Evolutionary conservation across 768 basidiomycete species (phyloP).

Genomic region (Paxillus ammoniavirescens): DNA sequence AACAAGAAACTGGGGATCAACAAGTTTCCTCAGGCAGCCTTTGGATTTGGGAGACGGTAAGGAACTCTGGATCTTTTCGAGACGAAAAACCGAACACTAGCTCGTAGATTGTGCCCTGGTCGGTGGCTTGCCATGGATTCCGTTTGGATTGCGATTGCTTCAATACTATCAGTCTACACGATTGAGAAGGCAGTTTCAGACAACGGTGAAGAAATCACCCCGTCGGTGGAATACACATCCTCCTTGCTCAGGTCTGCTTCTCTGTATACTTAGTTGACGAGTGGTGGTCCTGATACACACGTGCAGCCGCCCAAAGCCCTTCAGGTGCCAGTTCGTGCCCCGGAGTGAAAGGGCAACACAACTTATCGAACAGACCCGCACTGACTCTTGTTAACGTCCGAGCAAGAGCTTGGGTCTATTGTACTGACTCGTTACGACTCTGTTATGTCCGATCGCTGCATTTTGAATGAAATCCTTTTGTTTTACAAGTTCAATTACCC

Average conservation of each 20-base stretch:
- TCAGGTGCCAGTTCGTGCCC: slow-evolving; percentile 36
- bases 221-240: slow-evolving; percentile 35
- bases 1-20: slow-evolving; percentile 33
- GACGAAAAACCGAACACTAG: background rate
- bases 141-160: slow-evolving; percentile 43
- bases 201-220: slow-evolving; percentile 34
- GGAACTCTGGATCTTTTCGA: background rate
- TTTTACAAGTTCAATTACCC: too few species aligned
- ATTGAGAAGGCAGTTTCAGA: slow-evolving; percentile 36
- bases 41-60: slow-evolving; percentile 42
- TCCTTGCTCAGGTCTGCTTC: slow-evolving; percentile 34
- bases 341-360: slow-evolving; percentile 31
- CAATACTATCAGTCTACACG: slow-evolving; percentile 38
- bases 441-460: background rate
- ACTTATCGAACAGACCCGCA: slow-evolving; percentile 26
- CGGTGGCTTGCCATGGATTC: slow-evolving; percentile 42
- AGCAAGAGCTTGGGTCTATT: background rate
- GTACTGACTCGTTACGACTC: background rate
- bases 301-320: slow-evolving; percentile 41
- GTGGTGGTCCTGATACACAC: background rate
- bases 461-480: background rate
- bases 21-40: slow-evolving; percentile 35
- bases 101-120: slow-evolving; percentile 43
- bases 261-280: background rate
- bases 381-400: background rate